Evolutionary conservation across 192 early-diverging fungal genomes (phyloP), one percentile per base, ranked within the genome.

Genomic region (Thamnidium elegans): DNA sequence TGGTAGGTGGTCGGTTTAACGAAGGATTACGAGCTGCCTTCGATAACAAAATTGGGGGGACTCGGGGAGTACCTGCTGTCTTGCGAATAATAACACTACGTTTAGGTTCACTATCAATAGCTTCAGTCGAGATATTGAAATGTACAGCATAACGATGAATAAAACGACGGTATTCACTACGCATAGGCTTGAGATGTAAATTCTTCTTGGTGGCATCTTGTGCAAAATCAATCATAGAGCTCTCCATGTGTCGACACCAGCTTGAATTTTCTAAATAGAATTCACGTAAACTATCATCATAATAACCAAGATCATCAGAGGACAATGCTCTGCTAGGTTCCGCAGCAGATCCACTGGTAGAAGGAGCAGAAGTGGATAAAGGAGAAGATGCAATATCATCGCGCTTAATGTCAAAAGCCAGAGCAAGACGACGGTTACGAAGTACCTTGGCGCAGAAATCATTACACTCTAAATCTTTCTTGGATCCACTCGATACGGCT

Each of bases 361-460:
- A 36, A 34, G 20, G 20, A 52, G 21, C 17, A n/a, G n/a, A n/a
- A n/a, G n/a, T n/a, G 20, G 44, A 45, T 13, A 48, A 17, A 15
- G 10, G n/a, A 30, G 51, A 21, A 30, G 51, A 7, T 7, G 62
- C 36, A 4, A 36, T 34, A 14, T 78, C 70, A 3, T 87, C 81
- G 1, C 72, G 66, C 17, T 67, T 55, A 15, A 90, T 74, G 20
- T 92, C 86, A 30, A 98, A 66, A 0, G 96, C 96, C 34, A 83
- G 74, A 0, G 94, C 94, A 10, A 98, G 75, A 15, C 81, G 67
- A 17, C 85, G 80, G 74, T 95, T 95, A 32, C 96, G 87, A 68
- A 91, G 84, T 17, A 83, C 79, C 17, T 89, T 77, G 47, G 83
- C 81, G 72, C 96, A 98, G 50, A 85, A 74, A 30, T 91, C 91